phyloP scores from a whole-genome alignment of 1,284 basidiomycete species.

The Naganishia albida region DNA sequence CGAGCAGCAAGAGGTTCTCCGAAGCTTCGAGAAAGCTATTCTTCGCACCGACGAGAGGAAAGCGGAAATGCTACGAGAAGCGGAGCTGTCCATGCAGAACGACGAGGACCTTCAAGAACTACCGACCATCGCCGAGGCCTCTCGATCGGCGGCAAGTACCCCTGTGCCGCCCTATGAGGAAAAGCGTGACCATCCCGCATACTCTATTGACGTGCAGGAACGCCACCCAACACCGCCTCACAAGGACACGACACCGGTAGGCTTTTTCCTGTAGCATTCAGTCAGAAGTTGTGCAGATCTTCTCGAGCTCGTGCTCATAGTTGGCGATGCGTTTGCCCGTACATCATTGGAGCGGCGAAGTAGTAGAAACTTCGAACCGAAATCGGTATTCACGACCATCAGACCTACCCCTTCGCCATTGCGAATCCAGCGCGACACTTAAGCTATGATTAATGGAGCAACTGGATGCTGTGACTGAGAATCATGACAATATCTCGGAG shows the following conservation, averaged over 20 bases:
- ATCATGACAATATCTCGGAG: too few relatives aligned
- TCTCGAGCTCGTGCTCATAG: too few relatives aligned
- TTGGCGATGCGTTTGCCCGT: too few relatives aligned
- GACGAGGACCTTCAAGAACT: not conserved
- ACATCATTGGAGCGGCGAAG: too few relatives aligned
- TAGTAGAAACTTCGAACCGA: too few relatives aligned
- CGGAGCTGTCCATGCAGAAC: not conserved
- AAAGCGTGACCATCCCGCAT: not conserved
- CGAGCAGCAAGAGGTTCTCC: constrained; percentile 7
- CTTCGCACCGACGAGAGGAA: constrained; percentile 20
- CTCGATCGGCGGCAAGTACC: not conserved
- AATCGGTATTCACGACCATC: too few relatives aligned
- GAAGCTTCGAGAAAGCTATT: constrained; percentile 17
- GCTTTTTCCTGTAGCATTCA: not conserved
- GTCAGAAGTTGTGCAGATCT: not conserved
- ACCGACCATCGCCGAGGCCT: not conserved
- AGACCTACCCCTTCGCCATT: too few relatives aligned
- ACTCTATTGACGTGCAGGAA: not conserved
- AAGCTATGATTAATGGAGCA: too few relatives aligned
- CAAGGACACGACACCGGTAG: not conserved
- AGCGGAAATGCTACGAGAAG: constrained; percentile 3
- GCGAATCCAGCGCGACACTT: too few relatives aligned
- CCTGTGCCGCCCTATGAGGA: constrained; percentile 9
- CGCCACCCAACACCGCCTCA: constrained; percentile 6
- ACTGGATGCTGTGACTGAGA: too few relatives aligned